A percentile compares a stretch with the other conserved stretches of the same genome.
phyloP scores from a whole-genome alignment of 2,329 filamentous ascomycete genomes.

The Chaetomium strumarium region DNA sequence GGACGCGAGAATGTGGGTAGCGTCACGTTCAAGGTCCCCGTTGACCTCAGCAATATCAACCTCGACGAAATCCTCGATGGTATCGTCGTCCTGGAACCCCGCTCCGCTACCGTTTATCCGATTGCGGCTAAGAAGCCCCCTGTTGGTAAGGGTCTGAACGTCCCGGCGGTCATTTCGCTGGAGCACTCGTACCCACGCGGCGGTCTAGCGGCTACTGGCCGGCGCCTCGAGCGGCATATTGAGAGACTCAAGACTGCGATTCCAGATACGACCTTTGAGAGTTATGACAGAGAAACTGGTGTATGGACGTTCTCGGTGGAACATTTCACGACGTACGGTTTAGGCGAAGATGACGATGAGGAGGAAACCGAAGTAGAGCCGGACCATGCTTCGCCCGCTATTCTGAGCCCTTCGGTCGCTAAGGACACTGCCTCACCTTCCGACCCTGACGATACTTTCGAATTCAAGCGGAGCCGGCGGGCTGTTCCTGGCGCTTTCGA shows the following conservation, averaged over 20 bases:
- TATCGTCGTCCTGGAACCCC: slow-evolving; percentile 69
- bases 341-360: slow-evolving; percentile 71
- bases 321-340: slow-evolving; percentile 92
- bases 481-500: slow-evolving; percentile 78
- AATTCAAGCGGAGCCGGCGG: slow-evolving; percentile 44
- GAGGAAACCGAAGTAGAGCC: slow-evolving; percentile 61
- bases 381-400: slow-evolving; percentile 29
- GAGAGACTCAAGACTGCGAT: slow-evolving; percentile 69
- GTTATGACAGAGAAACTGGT: slow-evolving; percentile 73
- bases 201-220: slow-evolving; percentile 53
- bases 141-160: slow-evolving; percentile 82
- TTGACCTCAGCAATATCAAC: slow-evolving; percentile 75
- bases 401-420: slow-evolving; percentile 17
- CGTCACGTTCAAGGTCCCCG: slow-evolving; percentile 73
- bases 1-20: slow-evolving; percentile 77
- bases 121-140: slow-evolving; percentile 71
- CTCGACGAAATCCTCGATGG: slow-evolving; percentile 72
- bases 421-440: slow-evolving; percentile 31
- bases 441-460: slow-evolving; percentile 52
- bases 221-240: slow-evolving; percentile 73
- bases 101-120: slow-evolving; percentile 84
- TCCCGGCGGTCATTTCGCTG: slow-evolving; percentile 79
- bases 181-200: slow-evolving; percentile 88
- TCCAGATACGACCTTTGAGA: slow-evolving; percentile 71
- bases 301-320: slow-evolving; percentile 91